Evolutionary conservation across 257 asterid species (phyloP).

Genomic region (Catharanthus roseus): DNA sequence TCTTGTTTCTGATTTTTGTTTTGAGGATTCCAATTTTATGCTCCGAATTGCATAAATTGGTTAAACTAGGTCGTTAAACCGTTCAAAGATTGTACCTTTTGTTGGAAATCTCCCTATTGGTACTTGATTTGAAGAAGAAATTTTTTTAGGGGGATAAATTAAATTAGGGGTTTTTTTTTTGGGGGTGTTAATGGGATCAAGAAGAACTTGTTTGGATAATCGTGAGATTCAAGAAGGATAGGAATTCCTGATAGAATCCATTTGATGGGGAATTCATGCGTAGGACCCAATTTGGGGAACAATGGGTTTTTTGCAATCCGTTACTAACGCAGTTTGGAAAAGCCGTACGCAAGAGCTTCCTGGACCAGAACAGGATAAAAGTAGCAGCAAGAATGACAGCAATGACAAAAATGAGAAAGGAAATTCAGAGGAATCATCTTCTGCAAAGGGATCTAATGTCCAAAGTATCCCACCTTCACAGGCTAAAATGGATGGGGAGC

Average conservation of each 20-base stretch:
- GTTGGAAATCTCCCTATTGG: too few species aligned
- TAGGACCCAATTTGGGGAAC: constrained; percentile 65
- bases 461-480: constrained; percentile 1
- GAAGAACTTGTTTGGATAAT: constrained; percentile 16
- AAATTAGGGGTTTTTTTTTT: too few species aligned
- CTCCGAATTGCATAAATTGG: background rate
- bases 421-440: constrained; percentile 2
- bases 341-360: constrained; percentile 41
- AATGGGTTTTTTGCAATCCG: constrained; percentile 72
- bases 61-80: too few species aligned
- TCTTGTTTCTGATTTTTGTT: background rate
- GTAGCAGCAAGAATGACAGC: constrained; percentile 13
- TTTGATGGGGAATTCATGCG: constrained; percentile 72
- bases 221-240: constrained; percentile 27
- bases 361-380: constrained; percentile 37
- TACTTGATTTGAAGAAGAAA: background rate
- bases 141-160: too few species aligned
- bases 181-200: constrained; percentile 33
- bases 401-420: constrained; percentile 15
- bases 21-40: background rate
- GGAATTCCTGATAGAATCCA: constrained; percentile 22
- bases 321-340: constrained; percentile 61
- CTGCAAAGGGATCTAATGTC: background rate
- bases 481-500: constrained; percentile 1
- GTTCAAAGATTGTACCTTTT: too few species aligned